These are phyloP conservation scores for Talaromyces albobiverticillius DNA, from an alignment of 2,329 filamentous ascomycete species.

Conservation along the genomic window DNA sequence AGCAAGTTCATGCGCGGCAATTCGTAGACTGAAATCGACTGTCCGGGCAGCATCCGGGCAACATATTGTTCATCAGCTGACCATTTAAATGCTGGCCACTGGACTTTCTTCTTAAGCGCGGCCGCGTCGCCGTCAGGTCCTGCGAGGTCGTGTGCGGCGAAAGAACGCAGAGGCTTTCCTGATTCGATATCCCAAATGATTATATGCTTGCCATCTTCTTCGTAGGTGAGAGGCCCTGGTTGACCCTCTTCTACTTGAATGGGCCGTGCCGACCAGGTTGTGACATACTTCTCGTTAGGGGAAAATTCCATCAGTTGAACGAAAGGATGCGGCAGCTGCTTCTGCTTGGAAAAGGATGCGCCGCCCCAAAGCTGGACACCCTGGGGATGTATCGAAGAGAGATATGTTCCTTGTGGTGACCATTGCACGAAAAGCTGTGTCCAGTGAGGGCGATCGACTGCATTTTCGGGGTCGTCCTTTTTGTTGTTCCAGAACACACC, in stretches of 20 bases:
- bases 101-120: conserved; percentile 79
- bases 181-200: conserved; percentile 97
- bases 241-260: conserved; percentile 90
- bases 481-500: conserved; percentile 99
- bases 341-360: conserved; percentile 80
- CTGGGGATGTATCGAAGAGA: conserved; percentile 92
- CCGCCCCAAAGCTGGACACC: conserved; percentile 98
- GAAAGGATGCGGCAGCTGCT: conserved; percentile 90
- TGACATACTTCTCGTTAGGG: conserved; percentile 85
- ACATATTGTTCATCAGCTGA: conserved; percentile 97
- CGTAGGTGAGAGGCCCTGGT: conserved; percentile 66
- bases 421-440: conserved; percentile 97
- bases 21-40: conserved; percentile 90
- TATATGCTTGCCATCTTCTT: conserved; percentile 99
- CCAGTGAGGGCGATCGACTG: conserved; percentile 94
- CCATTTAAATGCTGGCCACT: conserved; percentile 99
- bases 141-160: conserved; percentile 77
- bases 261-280: conserved; percentile 93
- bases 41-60: conserved; percentile 80
- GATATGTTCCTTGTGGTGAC: conserved; percentile 91
- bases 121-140: conserved; percentile 59
- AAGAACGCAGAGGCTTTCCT: conserved; percentile 84
- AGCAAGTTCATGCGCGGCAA: conserved; percentile 83
- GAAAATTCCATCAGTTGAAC: conserved; percentile 97
- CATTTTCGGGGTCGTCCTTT: conserved; percentile 79